Evolutionary conservation across 106 monocot genomes (phyloP).

Genomic region (Alisma plantagoaquatica): DNA sequence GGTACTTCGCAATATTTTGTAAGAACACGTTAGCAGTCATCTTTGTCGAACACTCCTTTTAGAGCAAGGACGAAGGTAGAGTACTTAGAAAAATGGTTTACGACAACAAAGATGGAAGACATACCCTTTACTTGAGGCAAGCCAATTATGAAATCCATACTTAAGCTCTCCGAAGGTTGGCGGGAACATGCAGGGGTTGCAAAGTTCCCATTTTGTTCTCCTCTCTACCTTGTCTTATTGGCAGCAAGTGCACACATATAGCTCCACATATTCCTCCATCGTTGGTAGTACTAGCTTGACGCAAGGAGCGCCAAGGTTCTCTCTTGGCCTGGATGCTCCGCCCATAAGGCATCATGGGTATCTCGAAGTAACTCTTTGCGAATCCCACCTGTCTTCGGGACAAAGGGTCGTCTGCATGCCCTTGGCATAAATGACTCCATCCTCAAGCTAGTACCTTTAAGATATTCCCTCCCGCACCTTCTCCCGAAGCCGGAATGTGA

Average conservation of each 20-base stretch:
- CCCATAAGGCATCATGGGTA: not conserved
- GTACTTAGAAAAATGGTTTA: slow-evolving; percentile 9
- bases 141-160: slow-evolving; percentile 4
- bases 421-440: not conserved
- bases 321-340: not conserved
- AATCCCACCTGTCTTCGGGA: not conserved
- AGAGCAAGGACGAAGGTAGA: not conserved
- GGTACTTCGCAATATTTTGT: slow-evolving; percentile 2
- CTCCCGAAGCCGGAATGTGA: not conserved
- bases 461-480: not conserved
- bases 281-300: not conserved
- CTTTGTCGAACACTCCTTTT: not conserved
- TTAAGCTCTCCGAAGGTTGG: slow-evolving; percentile 3
- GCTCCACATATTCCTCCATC: not conserved
- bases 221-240: slow-evolving; percentile 6
- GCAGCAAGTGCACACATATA: not conserved
- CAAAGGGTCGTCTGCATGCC: not conserved
- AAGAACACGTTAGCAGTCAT: not conserved
- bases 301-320: not conserved
- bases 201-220: not conserved
- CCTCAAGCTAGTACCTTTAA: not conserved
- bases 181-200: not conserved
- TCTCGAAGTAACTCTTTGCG: not conserved
- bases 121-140: not conserved
- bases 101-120: not conserved